These are phyloP conservation scores for Chaetoscypha palmicola DNA, from an alignment of 2,329 filamentous ascomycete genomes.

Conservation along the genomic window DNA sequence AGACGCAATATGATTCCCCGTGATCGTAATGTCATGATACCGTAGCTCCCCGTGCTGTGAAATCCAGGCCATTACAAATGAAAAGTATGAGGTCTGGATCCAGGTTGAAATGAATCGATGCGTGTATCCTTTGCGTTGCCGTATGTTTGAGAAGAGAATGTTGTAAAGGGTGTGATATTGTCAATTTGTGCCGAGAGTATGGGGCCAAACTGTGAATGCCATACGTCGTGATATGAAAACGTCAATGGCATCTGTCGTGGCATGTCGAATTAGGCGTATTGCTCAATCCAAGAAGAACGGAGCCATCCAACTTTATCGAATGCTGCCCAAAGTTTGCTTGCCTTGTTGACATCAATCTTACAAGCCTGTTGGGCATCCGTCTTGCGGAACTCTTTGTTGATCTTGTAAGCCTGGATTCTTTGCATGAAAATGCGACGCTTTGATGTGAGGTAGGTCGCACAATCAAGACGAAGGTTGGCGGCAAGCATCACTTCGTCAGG, in stretches of 20 bases:
- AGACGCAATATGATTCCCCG: not conserved
- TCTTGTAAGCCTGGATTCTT: constrained; percentile 58
- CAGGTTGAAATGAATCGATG: not conserved
- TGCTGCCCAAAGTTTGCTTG: constrained; percentile 83
- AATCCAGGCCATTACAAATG: not conserved
- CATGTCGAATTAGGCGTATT: not conserved
- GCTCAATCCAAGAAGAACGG: constrained; percentile 4
- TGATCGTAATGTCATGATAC: not conserved
- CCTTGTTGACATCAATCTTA: constrained; percentile 98
- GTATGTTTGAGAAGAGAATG: not conserved
- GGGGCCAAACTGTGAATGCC: not conserved
- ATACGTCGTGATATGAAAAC: not conserved
- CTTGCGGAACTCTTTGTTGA: constrained; percentile 82
- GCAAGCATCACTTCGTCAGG: constrained; percentile 72
- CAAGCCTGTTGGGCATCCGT: constrained; percentile 94
- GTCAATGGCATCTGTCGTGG: not conserved
- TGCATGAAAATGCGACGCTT: constrained; percentile 86
- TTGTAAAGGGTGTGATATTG: not conserved
- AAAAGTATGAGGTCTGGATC: not conserved
- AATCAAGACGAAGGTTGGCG: constrained; percentile 72
- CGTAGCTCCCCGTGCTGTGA: not conserved
- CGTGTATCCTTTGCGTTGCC: not conserved
- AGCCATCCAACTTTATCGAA: constrained; percentile 87
- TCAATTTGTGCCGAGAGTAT: not conserved
- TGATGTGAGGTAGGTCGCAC: constrained; percentile 82